Base-by-base conservation (phyloP, 768 basidiomycete species). In the Phaeolepiota aurea region DNA sequence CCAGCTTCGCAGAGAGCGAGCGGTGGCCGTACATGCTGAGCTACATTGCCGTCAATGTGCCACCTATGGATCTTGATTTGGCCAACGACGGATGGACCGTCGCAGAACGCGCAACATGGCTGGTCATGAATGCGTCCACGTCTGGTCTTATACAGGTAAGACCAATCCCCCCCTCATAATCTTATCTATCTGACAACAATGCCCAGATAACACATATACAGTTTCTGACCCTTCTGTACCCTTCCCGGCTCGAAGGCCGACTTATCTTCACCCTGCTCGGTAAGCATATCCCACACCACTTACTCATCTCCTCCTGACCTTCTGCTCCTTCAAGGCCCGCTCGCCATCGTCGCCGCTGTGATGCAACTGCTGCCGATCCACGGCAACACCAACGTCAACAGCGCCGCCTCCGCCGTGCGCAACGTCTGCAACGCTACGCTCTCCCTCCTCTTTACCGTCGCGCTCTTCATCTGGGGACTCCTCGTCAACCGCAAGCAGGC, bases 341-440 rank as follows among this genome's bases (percentile, higher is more conserved):
- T 98, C 14, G 92, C 91, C 3, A 62, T 97, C 46, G 70, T 84
- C 1, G 82, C 92, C 0, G 85, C 90, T 1, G 66, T 77, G 20
- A 87, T 96, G 74, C 82, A 87, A 48, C 80, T 94, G 49, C 64
- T 93, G 13, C 81, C 86, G 2, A 74, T 97, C 30, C 69, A 72
- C 35, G 54, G 55, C 10, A 57, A 55, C 31, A 46, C 47, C 1
- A 45, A 50, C 11, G 69, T 81, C 38, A 66, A 66, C 30, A 58
- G 64, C 42, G 58, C 87, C 36, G 78, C 89, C 36, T 74, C 76
- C 41, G 84, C 84, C 18, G 77, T 90, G 16, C 80, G 86, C 45
- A 94, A 96, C 64, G 82, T 96, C 45, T 94, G 92, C 77, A 96
- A 96, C 59, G 91, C 91, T 1, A 86, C 93, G 0, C 77, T 98